Evolutionary conservation across 768 basidiomycete species (phyloP).

Genomic region (Leucosporidium yakuticum): DNA sequence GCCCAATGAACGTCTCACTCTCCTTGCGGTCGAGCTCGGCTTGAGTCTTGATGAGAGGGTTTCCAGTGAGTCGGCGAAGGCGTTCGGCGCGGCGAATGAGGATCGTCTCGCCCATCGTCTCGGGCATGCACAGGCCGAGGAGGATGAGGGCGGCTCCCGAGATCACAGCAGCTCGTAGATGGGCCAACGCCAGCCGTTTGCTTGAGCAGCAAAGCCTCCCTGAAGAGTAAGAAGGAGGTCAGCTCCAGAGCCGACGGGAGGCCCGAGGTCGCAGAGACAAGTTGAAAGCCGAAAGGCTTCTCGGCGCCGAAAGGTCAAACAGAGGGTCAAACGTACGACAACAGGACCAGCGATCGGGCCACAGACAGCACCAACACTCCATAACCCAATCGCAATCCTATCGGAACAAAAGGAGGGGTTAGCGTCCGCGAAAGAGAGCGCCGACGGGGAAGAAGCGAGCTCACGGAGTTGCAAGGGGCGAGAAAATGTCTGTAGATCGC

Average conservation of each 20-base stretch:
- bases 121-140: constrained; percentile 42
- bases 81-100: constrained; percentile 44
- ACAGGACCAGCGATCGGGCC: constrained; percentile 36
- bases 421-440: too few relatives aligned
- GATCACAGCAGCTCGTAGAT: constrained; percentile 43
- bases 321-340: background rate
- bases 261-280: too few relatives aligned
- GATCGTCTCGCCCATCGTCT: constrained; percentile 44
- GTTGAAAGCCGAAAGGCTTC: background rate
- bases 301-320: background rate
- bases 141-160: constrained; percentile 38
- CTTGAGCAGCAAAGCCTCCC: constrained; percentile 42
- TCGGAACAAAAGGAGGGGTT: too few relatives aligned
- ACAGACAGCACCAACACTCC: constrained; percentile 38
- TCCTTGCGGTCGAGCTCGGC: constrained; percentile 38
- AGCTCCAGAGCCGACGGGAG: too few relatives aligned
- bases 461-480: background rate
- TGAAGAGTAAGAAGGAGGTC: too few relatives aligned
- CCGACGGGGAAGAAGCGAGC: too few relatives aligned
- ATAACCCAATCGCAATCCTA: constrained; percentile 39
- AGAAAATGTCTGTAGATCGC: background rate
- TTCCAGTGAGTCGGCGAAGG: constrained; percentile 44
- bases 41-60: constrained; percentile 39
- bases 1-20: background rate
- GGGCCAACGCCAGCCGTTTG: constrained; percentile 44